A percentile compares a stretch with the other conserved stretches of the same genome.
These are phyloP conservation scores for Aciculosporium take DNA, from an alignment of 2,329 filamentous ascomycete species.

Conservation along the genomic window DNA sequence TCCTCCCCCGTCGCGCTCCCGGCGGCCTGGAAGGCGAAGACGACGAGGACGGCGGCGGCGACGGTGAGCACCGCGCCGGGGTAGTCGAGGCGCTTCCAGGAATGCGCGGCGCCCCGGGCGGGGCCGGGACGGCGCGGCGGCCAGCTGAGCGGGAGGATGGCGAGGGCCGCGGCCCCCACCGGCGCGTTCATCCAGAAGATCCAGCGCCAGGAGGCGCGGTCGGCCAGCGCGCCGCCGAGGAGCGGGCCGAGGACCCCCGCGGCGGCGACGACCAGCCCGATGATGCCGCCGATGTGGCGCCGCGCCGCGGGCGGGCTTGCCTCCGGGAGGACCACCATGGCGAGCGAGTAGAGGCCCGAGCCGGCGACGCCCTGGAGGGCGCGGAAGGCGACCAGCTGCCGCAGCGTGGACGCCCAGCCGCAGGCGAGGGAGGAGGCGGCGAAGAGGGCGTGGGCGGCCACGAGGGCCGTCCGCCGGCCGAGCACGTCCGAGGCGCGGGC, in stretches of 20 bases:
- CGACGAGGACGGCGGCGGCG: conserved; percentile 37
- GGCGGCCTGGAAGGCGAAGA: conserved; percentile 43
- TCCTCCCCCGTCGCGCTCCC: conserved; percentile 12
- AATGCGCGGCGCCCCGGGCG: no score
- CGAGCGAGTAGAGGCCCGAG: conserved; percentile 37
- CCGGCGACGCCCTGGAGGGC: conserved; percentile 38
- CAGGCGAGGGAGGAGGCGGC: conserved; percentile 42
- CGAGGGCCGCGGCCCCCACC: conserved; percentile 30
- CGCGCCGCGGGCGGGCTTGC: conserved; percentile 26
- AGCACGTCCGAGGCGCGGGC: conserved; percentile 40
- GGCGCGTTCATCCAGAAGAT: conserved; percentile 48
- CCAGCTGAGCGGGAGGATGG: conserved; percentile 36
- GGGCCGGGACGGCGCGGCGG: conserved; percentile 26
- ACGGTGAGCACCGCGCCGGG: conserved; percentile 39
- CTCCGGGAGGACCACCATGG: conserved; percentile 41
- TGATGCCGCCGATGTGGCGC: conserved; percentile 29
- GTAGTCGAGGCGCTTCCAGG: conserved; percentile 38
- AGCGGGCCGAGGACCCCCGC: conserved; percentile 38
- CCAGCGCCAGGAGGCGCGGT: conserved; percentile 37
- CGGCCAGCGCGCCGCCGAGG: conserved; percentile 35
- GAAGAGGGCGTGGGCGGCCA: conserved; percentile 37
- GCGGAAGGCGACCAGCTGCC: conserved; percentile 34
- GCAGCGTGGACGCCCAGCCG: conserved; percentile 20
- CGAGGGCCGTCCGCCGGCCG: conserved; percentile 37
- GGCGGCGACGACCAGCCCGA: conserved; percentile 34